A percentile compares a stretch with the other conserved stretches of the same genome.
These are phyloP conservation scores for Pugionium cornutum DNA, from an alignment of 345 rosid species.

Conservation along the genomic window DNA sequence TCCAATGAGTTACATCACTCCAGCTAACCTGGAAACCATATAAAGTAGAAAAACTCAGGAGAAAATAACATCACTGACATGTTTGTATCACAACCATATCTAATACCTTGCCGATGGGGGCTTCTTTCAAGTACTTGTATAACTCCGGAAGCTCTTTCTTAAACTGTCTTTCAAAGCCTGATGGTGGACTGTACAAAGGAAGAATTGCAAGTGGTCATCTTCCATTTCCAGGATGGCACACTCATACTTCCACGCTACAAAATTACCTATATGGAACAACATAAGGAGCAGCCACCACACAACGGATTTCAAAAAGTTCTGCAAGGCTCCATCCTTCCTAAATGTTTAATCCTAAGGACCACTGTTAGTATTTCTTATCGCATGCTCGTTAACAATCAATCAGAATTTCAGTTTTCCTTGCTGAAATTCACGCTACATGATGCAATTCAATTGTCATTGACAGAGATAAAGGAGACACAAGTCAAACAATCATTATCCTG, in stretches of 20 bases:
- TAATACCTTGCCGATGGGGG: conserved; percentile 65
- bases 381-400: not conserved
- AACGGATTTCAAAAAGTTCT: conserved; percentile 66
- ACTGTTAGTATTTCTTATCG: conserved; percentile 7
- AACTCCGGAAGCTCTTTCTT: conserved; percentile 58
- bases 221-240: not conserved
- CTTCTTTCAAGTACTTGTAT: conserved; percentile 67
- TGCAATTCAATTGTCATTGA: conserved; percentile 1
- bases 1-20: conserved; percentile 91
- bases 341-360: conserved; percentile 15
- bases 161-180: conserved; percentile 70
- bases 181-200: conserved; percentile 62
- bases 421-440: conserved; percentile 3
- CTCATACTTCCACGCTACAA: conserved; percentile 9
- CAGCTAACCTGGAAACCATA: conserved; percentile 61
- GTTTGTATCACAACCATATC: conserved; percentile 16
- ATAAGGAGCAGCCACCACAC: conserved; percentile 87
- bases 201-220: conserved; percentile 14
- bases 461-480: conserved; percentile 13
- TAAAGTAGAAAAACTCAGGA: not conserved
- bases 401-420: not conserved
- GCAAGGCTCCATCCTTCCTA: conserved; percentile 99
- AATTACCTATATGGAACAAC: conserved; percentile 87
- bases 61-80: not conserved
- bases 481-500: not conserved